Conservation (phyloP, 1,284 basidiomycete species). For the Ganoderma leucocontextum region DNA sequence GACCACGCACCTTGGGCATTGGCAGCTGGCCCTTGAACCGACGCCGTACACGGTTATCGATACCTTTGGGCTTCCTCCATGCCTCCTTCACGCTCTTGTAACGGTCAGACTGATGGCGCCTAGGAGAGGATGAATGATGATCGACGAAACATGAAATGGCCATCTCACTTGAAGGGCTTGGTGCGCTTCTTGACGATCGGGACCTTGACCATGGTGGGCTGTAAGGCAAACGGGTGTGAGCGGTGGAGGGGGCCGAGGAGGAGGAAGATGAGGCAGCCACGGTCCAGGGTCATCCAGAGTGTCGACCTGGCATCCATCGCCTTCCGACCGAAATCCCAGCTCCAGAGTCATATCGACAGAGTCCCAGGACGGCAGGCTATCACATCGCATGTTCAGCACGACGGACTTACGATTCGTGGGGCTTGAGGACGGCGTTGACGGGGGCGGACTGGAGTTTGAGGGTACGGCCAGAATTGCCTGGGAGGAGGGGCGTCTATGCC, state of each 20-base stretch:
- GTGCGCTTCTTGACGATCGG: slow-evolving; percentile 97
- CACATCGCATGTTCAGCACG: slow-evolving; percentile 21
- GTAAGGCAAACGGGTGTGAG: slow-evolving; percentile 17
- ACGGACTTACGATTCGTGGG: slow-evolving; percentile 50
- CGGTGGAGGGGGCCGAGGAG: slow-evolving; percentile 3
- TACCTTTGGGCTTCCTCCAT: slow-evolving; percentile 99
- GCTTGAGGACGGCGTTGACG: slow-evolving; percentile 42
- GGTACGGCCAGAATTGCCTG: slow-evolving; percentile 20
- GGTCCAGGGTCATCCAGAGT: slow-evolving; percentile 35
- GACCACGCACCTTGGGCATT: slow-evolving; percentile 88
- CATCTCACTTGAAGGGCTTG: slow-evolving; percentile 88
- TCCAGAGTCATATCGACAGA: slow-evolving; percentile 33
- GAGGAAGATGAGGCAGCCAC: slow-evolving; percentile 24
- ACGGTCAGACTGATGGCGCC: slow-evolving; percentile 97
- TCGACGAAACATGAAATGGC: not conserved
- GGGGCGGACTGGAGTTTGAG: slow-evolving; percentile 28
- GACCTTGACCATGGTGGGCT: slow-evolving; percentile 82
- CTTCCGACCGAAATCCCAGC: slow-evolving; percentile 16
- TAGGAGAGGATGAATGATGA: slow-evolving; percentile 42
- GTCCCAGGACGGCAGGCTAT: slow-evolving; percentile 28
- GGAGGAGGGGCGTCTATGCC: slow-evolving; percentile 25
- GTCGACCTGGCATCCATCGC: slow-evolving; percentile 37
- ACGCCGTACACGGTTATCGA: slow-evolving; percentile 94
- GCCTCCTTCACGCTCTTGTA: slow-evolving; percentile 95
- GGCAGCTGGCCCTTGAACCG: slow-evolving; percentile 95